Evolutionary conservation across 768 basidiomycete genomes (phyloP).

Genomic region (Flagelloscypha sp.): DNA sequence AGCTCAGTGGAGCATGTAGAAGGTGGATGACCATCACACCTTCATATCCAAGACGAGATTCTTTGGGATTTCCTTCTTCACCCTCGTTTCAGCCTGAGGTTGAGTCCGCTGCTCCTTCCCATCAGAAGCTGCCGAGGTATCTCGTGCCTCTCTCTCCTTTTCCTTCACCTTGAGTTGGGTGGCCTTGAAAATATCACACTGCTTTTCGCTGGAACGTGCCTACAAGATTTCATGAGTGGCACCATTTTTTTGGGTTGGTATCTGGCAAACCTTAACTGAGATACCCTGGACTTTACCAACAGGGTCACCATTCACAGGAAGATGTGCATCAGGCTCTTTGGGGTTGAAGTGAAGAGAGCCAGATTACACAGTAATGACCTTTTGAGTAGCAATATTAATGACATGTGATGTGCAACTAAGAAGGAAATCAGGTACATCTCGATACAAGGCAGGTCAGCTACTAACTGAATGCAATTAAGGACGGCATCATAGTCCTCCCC

Average conservation of each 20-base stretch:
- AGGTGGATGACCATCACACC: slow-evolving; percentile 25
- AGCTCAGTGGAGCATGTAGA: slow-evolving; percentile 19
- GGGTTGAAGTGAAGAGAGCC: slow-evolving; percentile 18
- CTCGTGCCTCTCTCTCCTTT: neutral
- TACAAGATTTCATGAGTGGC: slow-evolving; percentile 2
- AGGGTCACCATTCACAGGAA: slow-evolving; percentile 17
- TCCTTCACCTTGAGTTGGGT: slow-evolving; percentile 9
- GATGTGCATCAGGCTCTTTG: slow-evolving; percentile 11
- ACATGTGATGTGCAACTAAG: slow-evolving; percentile 23
- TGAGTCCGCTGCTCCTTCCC: no score
- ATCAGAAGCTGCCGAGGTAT: slow-evolving; percentile 14
- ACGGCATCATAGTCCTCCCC: neutral
- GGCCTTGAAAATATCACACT: slow-evolving; percentile 13
- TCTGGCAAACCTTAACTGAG: slow-evolving; percentile 10
- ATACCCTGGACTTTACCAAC: slow-evolving; percentile 9
- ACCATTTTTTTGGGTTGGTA: no score
- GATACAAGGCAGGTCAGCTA: neutral
- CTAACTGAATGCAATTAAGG: slow-evolving; percentile 6
- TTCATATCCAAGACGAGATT: slow-evolving; percentile 26
- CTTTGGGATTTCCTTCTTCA: no score
- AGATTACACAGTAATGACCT: slow-evolving; percentile 18
- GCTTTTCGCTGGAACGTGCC: slow-evolving; percentile 19
- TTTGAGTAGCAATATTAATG: slow-evolving; percentile 26
- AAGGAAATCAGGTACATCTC: neutral
- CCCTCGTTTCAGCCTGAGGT: no score